These are phyloP conservation scores for Saprolegnia parasitica DNA, from an alignment of 352 stramenopile genomes.

Conservation along the genomic window DNA sequence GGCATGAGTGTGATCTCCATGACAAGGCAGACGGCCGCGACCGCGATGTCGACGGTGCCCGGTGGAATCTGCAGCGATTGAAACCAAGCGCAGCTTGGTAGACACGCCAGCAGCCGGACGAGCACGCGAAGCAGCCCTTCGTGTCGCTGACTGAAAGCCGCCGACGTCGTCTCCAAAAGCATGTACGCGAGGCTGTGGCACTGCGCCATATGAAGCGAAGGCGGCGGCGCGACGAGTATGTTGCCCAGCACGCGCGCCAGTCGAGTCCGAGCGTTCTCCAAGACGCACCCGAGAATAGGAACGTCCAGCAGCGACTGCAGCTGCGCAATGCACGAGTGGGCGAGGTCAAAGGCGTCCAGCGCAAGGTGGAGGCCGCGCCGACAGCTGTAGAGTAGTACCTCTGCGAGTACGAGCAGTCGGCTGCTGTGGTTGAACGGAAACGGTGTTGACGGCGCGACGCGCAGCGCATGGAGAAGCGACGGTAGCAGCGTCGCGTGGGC, in stretches of 20 bases:
- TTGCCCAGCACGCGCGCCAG: background rate
- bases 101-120: background rate
- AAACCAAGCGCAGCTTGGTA: background rate
- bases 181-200: background rate
- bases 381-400: background rate
- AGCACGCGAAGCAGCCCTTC: slow-evolving; percentile 4
- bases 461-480: too few species aligned
- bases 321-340: background rate
- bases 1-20: slow-evolving; percentile 9
- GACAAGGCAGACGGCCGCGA: background rate
- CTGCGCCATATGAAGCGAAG: background rate
- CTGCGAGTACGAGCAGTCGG: background rate
- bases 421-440: too few species aligned
- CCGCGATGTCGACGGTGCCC: background rate
- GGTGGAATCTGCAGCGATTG: background rate
- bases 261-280: background rate
- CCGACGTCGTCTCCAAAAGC: background rate
- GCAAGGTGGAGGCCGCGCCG: background rate
- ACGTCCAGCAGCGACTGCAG: background rate
- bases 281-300: background rate
- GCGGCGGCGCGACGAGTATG: background rate
- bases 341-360: background rate
- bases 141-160: background rate
- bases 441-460: too few species aligned
- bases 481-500: too few species aligned